Base-by-base conservation (phyloP, 805 yeast genomes). In the Ogataea chonburiensis region DNA sequence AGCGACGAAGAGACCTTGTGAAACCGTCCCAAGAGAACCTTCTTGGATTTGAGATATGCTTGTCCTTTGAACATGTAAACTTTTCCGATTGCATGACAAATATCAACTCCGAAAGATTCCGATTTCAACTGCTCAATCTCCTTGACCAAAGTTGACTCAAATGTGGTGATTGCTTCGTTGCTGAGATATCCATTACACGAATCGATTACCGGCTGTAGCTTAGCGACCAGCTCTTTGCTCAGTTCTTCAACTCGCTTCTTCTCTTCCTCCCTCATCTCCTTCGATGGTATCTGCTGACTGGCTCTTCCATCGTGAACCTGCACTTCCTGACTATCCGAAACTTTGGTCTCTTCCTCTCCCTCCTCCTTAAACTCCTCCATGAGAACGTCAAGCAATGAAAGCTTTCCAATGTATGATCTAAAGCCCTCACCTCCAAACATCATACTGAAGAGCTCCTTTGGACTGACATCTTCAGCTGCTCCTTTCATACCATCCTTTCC, bases 361-460 rank as follows among this genome's bases (percentile, higher is more conserved):
- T 17, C 49, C 31, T 38, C 56, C 40, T 79, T 55, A 40, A 40
- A 47, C 29, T 38, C 55, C 40, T 49, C 62, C 49, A 82, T 73
- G 56, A 93, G 64, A 49, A 88, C 94, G 51, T 77, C 78, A 54
- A 93, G 61, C 57, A 89, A 68, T 18, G 88, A 75, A 43, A 88
- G 64, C 57, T 93, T 96, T 5, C 98, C 98, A 50, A 91, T 86
- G 71, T 88, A 81, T 31, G 81, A 80, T 21, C 69, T 73, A 61
- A 89, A 88, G 2, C 93, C 94, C 38, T 84, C 95, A 31, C 96
- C 96, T 28, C 96, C 96, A 61, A 88, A 81, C 41, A 81, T 80
- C 65, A 71, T 71, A 4, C 81, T 69, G 56, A 81, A 81, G 49
- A 79, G 78, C 53, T 81, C 87, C 26, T 75, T 68, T 2, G 91